Conservation (phyloP, 768 basidiomycete genomes). For the Hygrophorus russula region DNA sequence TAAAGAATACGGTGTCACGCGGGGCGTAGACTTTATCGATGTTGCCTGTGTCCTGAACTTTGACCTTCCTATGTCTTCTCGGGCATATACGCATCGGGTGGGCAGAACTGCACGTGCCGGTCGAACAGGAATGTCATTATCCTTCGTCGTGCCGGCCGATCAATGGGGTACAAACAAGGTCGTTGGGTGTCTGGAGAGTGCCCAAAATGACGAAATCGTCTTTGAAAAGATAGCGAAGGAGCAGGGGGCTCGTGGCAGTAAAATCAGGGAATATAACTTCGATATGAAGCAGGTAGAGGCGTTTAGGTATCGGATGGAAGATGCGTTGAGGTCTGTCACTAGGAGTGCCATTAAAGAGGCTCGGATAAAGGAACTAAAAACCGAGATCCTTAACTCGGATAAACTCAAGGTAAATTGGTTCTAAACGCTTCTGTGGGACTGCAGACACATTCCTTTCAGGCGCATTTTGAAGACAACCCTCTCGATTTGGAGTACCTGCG, state of each 20-base stretch:
- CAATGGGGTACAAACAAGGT: slow-evolving; percentile 68
- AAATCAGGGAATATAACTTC: slow-evolving; percentile 84
- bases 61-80: slow-evolving; percentile 82
- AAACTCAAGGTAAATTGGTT: slow-evolving; percentile 72
- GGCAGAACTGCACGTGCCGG: slow-evolving; percentile 97
- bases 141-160: slow-evolving; percentile 66
- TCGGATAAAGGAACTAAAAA: slow-evolving; percentile 83
- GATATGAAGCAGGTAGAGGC: slow-evolving; percentile 95
- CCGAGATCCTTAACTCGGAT: slow-evolving; percentile 90
- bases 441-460: slow-evolving; percentile 32
- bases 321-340: slow-evolving; percentile 84
- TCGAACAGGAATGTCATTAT: slow-evolving; percentile 82
- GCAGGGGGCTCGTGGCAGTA: slow-evolving; percentile 47
- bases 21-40: slow-evolving; percentile 94
- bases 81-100: slow-evolving; percentile 89
- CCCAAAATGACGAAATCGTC: slow-evolving; percentile 65
- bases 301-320: slow-evolving; percentile 97
- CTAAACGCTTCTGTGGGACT: neutral
- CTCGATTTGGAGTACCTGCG: slow-evolving; percentile 84
- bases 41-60: slow-evolving; percentile 98
- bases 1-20: slow-evolving; percentile 86
- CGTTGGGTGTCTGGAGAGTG: slow-evolving; percentile 56
- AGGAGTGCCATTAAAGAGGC: slow-evolving; percentile 82
- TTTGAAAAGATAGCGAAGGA: slow-evolving; percentile 71
- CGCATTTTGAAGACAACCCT: slow-evolving; percentile 96